Evolutionary conservation across 306 rosid species (phyloP).

Genomic region (Coriaria nepalensis): DNA sequence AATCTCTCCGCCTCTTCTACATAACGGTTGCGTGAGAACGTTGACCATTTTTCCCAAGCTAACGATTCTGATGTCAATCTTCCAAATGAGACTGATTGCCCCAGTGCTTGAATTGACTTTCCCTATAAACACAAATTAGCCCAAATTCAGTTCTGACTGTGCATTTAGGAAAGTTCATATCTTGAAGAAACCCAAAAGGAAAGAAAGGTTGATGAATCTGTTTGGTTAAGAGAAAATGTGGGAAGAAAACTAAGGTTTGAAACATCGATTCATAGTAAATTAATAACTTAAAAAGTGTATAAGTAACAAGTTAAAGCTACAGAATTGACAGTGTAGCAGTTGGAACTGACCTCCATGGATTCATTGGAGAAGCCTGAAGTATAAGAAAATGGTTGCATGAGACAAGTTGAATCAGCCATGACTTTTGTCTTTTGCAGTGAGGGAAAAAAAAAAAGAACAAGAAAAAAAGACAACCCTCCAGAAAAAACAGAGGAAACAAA

Average conservation of each 20-base stretch:
- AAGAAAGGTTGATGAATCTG: neutral
- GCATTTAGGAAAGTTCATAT: too few species aligned
- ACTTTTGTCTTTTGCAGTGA: neutral
- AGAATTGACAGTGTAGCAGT: constrained; percentile 1
- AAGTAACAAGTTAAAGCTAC: neutral
- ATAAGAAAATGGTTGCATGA: constrained; percentile 88
- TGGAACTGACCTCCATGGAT: constrained; percentile 53
- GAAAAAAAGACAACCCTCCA: too few species aligned
- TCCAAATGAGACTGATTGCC: constrained; percentile 83
- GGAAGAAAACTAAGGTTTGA: too few species aligned
- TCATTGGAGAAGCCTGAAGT: constrained; percentile 66
- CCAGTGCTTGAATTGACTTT: constrained; percentile 56
- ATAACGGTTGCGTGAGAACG: constrained; percentile 69
- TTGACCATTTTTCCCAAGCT: constrained; percentile 92
- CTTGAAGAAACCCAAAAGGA: neutral
- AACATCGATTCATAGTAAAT: too few species aligned
- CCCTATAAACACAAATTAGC: constrained; percentile 30
- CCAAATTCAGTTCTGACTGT: neutral
- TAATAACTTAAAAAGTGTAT: neutral
- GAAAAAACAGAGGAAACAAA: too few species aligned
- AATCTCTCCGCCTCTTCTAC: constrained; percentile 90
- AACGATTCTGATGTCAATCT: constrained; percentile 68
- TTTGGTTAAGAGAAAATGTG: too few species aligned
- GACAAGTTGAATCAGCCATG: constrained; percentile 89
- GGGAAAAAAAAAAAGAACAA: neutral